Conservation (phyloP, 805 yeast genomes). For the Nakazawaea holstii region DNA sequence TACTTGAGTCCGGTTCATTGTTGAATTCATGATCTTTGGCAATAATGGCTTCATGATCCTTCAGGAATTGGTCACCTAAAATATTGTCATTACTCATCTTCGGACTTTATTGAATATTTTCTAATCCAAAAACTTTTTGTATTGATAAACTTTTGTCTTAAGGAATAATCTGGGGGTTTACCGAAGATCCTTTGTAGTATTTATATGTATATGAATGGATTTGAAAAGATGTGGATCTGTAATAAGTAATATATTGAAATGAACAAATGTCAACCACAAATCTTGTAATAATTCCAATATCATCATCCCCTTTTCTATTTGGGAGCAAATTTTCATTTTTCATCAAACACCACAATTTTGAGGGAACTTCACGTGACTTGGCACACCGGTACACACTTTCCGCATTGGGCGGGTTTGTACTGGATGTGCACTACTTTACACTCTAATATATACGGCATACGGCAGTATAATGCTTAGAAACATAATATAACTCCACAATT, state of each 20-base stretch:
- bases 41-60: neutral
- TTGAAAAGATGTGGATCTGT: neutral
- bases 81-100: neutral
- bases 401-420: neutral
- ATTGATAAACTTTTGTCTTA: too few relatives aligned
- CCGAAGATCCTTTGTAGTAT: too few relatives aligned
- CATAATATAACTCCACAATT: too few relatives aligned
- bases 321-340: neutral
- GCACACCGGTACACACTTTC: neutral
- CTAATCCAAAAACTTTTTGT: too few relatives aligned
- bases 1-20: neutral
- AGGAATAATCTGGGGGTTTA: too few relatives aligned
- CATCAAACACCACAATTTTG: slow-evolving; percentile 1
- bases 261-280: neutral
- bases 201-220: too few relatives aligned
- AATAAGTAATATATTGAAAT: neutral
- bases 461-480: too few relatives aligned
- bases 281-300: neutral
- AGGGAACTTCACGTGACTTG: neutral
- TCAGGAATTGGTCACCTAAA: neutral
- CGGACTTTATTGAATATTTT: too few relatives aligned
- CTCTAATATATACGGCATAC: too few relatives aligned
- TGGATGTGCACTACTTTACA: too few relatives aligned
- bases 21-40: neutral
- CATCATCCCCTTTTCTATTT: neutral